Conservation (phyloP, 768 basidiomycete species). For the Chalciporus pseudorubinellus region DNA sequence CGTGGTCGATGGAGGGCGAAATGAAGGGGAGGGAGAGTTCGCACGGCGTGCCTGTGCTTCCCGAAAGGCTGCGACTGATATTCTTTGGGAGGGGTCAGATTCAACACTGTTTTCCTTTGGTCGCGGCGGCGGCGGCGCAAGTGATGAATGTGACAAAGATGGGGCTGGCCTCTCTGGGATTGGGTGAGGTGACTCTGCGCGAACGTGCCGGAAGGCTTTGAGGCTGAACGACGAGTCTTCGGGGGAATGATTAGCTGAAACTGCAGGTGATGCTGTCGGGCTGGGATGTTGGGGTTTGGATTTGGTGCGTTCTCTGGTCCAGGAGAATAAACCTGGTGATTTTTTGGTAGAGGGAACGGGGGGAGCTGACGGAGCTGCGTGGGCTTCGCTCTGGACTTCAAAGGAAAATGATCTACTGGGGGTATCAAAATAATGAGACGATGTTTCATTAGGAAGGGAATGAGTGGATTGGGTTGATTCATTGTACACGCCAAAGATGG, state of each 20-base stretch:
- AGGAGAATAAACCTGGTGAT: conserved; percentile 36
- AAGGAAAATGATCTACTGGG: conserved; percentile 13
- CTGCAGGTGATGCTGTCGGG: conserved; percentile 34
- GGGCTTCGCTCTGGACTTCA: conserved; percentile 10
- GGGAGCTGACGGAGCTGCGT: conserved; percentile 10
- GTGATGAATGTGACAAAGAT: conserved; percentile 21
- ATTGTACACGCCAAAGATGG: conserved; percentile 59
- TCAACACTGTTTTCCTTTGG: conserved; percentile 57
- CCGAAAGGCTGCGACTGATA: conserved; percentile 78
- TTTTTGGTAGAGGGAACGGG: conserved; percentile 28
- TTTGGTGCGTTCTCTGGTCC: conserved; percentile 39
- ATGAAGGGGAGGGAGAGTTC: conserved; percentile 57
- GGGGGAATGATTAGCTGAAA: conserved; percentile 19
- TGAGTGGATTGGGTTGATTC: conserved; percentile 52
- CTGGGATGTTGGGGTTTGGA: conserved; percentile 28
- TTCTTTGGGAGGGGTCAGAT: conserved; percentile 69
- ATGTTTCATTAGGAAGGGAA: conserved; percentile 53
- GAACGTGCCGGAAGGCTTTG: conserved; percentile 69
- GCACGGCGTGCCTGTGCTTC: conserved; percentile 69
- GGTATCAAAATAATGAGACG: conserved; percentile 21
- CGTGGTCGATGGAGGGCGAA: conserved; percentile 38
- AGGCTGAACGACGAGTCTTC: conserved; percentile 60
- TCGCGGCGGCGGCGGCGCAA: conserved; percentile 42
- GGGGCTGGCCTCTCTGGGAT: conserved; percentile 23
- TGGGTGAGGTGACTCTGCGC: conserved; percentile 40